These are phyloP conservation scores for Protomyces macrosporus DNA, from an alignment of 1,139 yeast genomes.

Conservation along the genomic window DNA sequence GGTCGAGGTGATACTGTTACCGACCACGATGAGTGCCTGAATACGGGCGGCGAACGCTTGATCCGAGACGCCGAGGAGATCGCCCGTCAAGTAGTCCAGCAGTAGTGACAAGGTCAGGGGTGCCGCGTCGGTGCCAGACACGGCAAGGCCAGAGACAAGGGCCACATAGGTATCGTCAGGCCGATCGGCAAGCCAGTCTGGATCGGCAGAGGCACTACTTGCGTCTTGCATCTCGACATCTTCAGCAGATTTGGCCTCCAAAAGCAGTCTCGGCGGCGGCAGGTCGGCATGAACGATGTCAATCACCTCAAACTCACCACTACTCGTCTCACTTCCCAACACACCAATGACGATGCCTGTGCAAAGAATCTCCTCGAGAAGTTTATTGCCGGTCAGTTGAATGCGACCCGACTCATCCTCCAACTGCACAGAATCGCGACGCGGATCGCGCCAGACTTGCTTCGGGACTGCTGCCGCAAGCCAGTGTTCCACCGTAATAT, in stretches of 20 bases:
- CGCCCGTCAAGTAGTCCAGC: conserved; percentile 68
- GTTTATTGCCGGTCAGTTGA: conserved; percentile 59
- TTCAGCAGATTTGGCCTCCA: not conserved
- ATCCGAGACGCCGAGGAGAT: conserved; percentile 42
- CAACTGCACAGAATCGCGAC: conserved; percentile 58
- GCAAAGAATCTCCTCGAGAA: conserved; percentile 54
- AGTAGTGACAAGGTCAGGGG: conserved; percentile 56
- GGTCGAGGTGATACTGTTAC: conserved; percentile 56
- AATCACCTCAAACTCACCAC: conserved; percentile 79
- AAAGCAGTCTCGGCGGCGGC: conserved; percentile 47
- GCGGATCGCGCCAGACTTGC: conserved; percentile 42
- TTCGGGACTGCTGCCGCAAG: conserved; percentile 18
- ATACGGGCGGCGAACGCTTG: conserved; percentile 41
- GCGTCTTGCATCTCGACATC: not conserved
- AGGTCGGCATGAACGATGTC: conserved; percentile 69
- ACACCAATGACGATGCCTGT: conserved; percentile 86
- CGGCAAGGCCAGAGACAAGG: conserved; percentile 65
- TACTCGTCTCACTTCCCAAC: conserved; percentile 75
- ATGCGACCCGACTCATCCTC: conserved; percentile 96
- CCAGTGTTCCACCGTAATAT: conserved; percentile 50
- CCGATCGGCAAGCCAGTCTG: not conserved
- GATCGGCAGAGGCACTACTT: not conserved
- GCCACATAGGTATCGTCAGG: conserved; percentile 46
- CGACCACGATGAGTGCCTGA: conserved; percentile 62
- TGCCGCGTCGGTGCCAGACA: conserved; percentile 46